Evolutionary conservation across 2,329 filamentous ascomycete genomes (phyloP).

Genomic region (Cladophialophora yegresii): DNA sequence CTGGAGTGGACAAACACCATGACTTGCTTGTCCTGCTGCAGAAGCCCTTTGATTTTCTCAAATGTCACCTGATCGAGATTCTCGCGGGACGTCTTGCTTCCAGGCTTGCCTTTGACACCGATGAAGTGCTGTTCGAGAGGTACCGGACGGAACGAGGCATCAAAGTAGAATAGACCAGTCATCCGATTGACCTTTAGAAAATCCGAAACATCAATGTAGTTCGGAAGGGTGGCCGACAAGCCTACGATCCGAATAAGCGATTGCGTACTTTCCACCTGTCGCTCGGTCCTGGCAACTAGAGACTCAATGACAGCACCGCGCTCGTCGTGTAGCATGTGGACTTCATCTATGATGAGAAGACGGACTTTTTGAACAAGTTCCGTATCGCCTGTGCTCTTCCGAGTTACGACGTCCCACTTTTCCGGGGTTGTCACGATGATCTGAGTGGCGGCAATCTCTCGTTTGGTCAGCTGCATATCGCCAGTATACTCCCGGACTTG

Average conservation of each 20-base stretch:
- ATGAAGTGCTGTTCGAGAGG: conserved; percentile 97
- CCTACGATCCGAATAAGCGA: conserved; percentile 95
- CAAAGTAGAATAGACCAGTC: conserved; percentile 94
- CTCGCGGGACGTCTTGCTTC: conserved; percentile 76
- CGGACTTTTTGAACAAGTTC: conserved; percentile 97
- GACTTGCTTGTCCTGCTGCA: conserved; percentile 87
- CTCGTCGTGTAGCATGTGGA: conserved; percentile 99
- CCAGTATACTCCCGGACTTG: conserved; percentile 92
- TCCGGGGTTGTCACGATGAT: conserved; percentile 98
- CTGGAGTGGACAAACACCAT: conserved; percentile 99
- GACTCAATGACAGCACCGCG: conserved; percentile 94
- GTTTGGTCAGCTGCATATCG: conserved; percentile 97
- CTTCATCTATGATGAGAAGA: conserved; percentile 95
- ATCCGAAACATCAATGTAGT: conserved; percentile 94
- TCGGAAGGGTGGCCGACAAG: conserved; percentile 90
- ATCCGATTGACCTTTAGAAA: conserved; percentile 95
- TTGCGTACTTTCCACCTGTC: conserved; percentile 97
- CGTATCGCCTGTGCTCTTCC: conserved; percentile 95
- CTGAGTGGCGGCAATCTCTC: conserved; percentile 92
- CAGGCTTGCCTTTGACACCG: conserved; percentile 88
- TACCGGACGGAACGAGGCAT: conserved; percentile 91
- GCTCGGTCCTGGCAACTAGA: conserved; percentile 87
- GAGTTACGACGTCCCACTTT: conserved; percentile 98
- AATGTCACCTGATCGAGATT: conserved; percentile 86
- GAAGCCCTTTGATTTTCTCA: conserved; percentile 93